Percentiles rank a stretch among this genome's conserved stretches.
Evolutionary conservation across 2,329 filamentous ascomycete species (phyloP).

Genomic region (Zopfia rhizophila): DNA sequence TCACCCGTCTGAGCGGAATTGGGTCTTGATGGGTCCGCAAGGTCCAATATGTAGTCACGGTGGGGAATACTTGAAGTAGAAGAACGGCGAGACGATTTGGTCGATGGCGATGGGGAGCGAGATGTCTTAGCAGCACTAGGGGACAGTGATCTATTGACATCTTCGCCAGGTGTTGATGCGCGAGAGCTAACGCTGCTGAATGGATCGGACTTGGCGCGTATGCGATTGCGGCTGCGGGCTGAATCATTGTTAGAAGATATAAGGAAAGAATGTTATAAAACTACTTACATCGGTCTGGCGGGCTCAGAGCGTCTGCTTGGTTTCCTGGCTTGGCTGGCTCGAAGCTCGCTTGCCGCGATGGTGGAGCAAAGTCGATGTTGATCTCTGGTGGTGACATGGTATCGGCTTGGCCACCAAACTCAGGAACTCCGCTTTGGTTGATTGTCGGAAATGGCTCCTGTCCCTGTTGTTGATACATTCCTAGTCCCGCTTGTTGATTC

Average conservation of each 20-base stretch:
- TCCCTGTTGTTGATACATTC: conserved; percentile 61
- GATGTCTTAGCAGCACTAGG: conserved; percentile 56
- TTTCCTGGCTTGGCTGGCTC: conserved; percentile 72
- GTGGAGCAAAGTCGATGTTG: conserved; percentile 91
- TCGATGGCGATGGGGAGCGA: conserved; percentile 60
- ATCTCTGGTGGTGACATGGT: conserved; percentile 93
- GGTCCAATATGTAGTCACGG: conserved; percentile 84
- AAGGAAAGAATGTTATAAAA: conserved; percentile 13
- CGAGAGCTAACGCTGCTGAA: conserved; percentile 61
- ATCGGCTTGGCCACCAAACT: conserved; percentile 73
- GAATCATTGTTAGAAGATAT: conserved; percentile 28
- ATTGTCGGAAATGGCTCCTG: conserved; percentile 62
- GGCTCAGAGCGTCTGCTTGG: conserved; percentile 79
- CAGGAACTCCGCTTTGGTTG: conserved; percentile 60
- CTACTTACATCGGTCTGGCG: conserved; percentile 72
- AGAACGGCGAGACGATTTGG: conserved; percentile 59
- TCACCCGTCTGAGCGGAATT: conserved; percentile 59
- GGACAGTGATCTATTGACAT: conserved; percentile 52
- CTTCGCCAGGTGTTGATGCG: conserved; percentile 54
- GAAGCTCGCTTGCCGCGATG: conserved; percentile 72
- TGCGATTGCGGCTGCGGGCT: conserved; percentile 67
- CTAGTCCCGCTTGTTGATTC: conserved; percentile 57
- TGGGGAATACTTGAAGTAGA: conserved; percentile 64
- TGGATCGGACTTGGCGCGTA: conserved; percentile 69
- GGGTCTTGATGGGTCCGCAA: conserved; percentile 88